Evolutionary conservation across 495 filamentous ascomycete species (phyloP).

Genomic region (Hypomontagnella monticulosa): DNA sequence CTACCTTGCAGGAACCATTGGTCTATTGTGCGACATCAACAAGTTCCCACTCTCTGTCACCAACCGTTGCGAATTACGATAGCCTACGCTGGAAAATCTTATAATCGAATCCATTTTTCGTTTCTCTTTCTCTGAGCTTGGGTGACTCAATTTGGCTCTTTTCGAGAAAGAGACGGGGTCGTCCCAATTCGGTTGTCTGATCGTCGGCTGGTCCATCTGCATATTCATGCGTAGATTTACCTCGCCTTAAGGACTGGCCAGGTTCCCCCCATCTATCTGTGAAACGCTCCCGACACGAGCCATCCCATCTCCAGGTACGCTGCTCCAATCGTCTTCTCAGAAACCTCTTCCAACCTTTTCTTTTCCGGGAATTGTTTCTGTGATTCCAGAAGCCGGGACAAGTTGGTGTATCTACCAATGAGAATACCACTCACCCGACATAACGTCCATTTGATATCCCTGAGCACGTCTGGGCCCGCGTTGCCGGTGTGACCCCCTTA

Average conservation of each 20-base stretch:
- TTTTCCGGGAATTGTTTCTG: conserved; percentile 25
- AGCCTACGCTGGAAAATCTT: conserved; percentile 11
- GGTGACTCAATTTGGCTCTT: conserved; percentile 22
- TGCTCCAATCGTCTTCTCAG: conserved; percentile 24
- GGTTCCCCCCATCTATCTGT: conserved; percentile 34
- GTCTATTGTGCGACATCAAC: conserved; percentile 27
- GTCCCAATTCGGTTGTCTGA: conserved; percentile 36
- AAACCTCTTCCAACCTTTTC: conserved; percentile 2
- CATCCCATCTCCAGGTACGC: conserved; percentile 38
- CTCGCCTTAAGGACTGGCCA: conserved; percentile 20
- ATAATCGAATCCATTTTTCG: conserved; percentile 12
- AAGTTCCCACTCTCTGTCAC: neutral
- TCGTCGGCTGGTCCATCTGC: conserved; percentile 34
- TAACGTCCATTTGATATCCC: conserved; percentile 19
- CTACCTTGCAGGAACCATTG: conserved; percentile 46
- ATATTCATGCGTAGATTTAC: conserved; percentile 37
- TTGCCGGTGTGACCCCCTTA: conserved; percentile 27
- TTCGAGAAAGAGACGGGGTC: conserved; percentile 33
- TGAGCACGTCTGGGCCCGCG: conserved; percentile 9
- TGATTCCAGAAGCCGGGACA: conserved; percentile 13
- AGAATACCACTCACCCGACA: conserved; percentile 10
- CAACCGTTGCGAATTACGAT: conserved; percentile 5
- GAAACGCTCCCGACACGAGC: conserved; percentile 46
- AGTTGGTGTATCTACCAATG: conserved; percentile 23
- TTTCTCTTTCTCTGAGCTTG: conserved; percentile 20